Evolutionary conservation across 768 basidiomycete species (phyloP).

Genomic region (Naganishia randhawae): DNA sequence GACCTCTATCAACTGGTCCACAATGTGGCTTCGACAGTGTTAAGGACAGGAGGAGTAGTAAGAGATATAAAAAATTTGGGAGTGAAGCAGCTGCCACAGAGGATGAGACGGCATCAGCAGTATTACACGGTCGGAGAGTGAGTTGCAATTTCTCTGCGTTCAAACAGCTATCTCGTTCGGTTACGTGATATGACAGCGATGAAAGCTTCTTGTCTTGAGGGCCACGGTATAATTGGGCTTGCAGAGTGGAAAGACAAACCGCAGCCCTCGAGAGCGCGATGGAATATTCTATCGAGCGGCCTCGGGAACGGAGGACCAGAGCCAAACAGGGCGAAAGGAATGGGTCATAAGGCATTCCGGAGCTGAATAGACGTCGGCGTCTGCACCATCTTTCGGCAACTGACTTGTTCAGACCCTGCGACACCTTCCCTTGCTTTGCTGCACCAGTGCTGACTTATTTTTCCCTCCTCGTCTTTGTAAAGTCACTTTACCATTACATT

Average conservation of each 20-base stretch:
- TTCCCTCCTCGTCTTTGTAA: not conserved
- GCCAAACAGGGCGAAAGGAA: no score
- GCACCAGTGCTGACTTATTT: not conserved
- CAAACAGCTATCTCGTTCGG: not conserved
- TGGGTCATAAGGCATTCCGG: no score
- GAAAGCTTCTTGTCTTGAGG: no score
- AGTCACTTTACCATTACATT: slow-evolving; percentile 49
- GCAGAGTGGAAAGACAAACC: no score
- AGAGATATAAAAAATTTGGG: slow-evolving; percentile 46
- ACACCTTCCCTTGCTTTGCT: not conserved
- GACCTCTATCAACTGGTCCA: slow-evolving; percentile 44
- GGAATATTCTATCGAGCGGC: no score
- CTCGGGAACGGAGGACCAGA: no score
- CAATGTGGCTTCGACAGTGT: slow-evolving; percentile 39
- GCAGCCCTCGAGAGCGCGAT: no score
- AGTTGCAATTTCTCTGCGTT: slow-evolving; percentile 27
- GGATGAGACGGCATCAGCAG: slow-evolving; percentile 47
- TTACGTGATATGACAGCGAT: no score
- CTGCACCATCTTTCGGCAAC: no score
- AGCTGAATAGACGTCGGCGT: no score
- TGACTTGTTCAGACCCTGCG: no score
- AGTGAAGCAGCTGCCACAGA: slow-evolving; percentile 40
- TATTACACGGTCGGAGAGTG: slow-evolving; percentile 48
- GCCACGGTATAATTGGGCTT: no score
- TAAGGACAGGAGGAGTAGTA: slow-evolving; percentile 45